Evolutionary conservation across 352 stramenopile species (phyloP).

Genomic region (Phytophthora cactorum): DNA sequence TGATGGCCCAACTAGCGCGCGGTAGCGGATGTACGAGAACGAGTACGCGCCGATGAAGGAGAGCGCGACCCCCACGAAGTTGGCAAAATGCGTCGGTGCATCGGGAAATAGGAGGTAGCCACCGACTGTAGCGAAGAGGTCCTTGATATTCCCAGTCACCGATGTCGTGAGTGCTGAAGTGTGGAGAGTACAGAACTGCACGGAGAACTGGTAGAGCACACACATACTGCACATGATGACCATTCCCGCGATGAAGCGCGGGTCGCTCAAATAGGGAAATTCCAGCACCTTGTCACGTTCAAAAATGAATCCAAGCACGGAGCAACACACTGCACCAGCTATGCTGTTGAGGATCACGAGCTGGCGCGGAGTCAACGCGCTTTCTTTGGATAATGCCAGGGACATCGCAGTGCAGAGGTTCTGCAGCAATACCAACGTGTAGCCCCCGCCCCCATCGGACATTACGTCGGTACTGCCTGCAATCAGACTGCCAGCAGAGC

Average conservation of each 20-base stretch:
- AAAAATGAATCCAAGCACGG: conserved; percentile 42
- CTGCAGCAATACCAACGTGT: conserved; percentile 68
- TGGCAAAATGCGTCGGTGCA: conserved; percentile 45
- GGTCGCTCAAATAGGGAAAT: conserved; percentile 38
- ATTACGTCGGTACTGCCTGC: conserved; percentile 65
- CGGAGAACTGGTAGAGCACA: conserved; percentile 77
- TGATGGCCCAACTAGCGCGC: conserved; percentile 36
- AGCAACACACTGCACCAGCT: conserved; percentile 54
- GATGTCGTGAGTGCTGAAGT: conserved; percentile 79
- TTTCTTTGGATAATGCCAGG: conserved; percentile 75
- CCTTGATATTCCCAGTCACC: conserved; percentile 81
- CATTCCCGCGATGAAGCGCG: conserved; percentile 41
- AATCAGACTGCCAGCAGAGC: conserved; percentile 57
- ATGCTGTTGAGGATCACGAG: conserved; percentile 68
- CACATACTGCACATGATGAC: conserved; percentile 69
- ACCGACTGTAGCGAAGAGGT: conserved; percentile 64
- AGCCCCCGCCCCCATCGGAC: conserved; percentile 47
- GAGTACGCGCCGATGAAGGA: conserved; percentile 75
- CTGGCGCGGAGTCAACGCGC: conserved; percentile 48
- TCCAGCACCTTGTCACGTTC: conserved; percentile 48
- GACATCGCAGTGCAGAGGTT: conserved; percentile 72
- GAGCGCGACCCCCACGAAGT: conserved; percentile 62
- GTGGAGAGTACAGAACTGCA: conserved; percentile 70
- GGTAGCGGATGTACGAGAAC: conserved; percentile 79
- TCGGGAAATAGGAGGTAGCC: conserved; percentile 70